Conservation (phyloP, 139 green algal genomes). For the Chlorella sp. region DNA sequence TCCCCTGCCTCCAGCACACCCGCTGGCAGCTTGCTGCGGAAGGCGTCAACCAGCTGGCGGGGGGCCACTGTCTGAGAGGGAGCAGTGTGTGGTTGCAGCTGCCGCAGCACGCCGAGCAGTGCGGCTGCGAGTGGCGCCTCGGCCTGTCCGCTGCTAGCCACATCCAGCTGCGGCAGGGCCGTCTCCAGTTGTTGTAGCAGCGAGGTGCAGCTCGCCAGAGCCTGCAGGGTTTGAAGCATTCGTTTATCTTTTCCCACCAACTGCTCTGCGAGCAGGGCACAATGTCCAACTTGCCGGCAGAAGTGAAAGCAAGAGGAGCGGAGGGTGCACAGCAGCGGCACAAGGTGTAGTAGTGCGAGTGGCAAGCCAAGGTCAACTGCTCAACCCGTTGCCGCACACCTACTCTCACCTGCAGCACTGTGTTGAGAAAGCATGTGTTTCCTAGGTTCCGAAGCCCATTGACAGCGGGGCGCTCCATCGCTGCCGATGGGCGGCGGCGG, state of each 20-base stretch:
- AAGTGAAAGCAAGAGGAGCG: no score
- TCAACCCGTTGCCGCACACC: neutral
- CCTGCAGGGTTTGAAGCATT: no score
- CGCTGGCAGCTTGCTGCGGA: neutral
- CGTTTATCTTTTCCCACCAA: no score
- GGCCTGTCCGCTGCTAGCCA: neutral
- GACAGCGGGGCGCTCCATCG: neutral
- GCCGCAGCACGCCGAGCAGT: neutral
- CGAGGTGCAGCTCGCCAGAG: conserved; percentile 27
- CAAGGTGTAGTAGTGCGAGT: no score
- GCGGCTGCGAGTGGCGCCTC: neutral
- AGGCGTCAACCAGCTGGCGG: neutral
- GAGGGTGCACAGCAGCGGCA: no score
- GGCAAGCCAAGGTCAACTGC: no score
- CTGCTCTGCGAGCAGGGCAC: no score
- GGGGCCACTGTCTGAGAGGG: neutral
- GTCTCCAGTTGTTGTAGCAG: neutral
- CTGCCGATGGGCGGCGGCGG: neutral
- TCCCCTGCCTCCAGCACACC: conserved; percentile 11
- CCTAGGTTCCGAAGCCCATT: conserved; percentile 32
- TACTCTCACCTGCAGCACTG: conserved; percentile 30
- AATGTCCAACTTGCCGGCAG: no score
- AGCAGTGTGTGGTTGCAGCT: neutral
- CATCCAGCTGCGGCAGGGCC: neutral
- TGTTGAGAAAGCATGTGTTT: conserved; percentile 44